These are phyloP conservation scores for Sequoiadendron giganteum DNA, from an alignment of 75 land plant species.

Conservation along the genomic window DNA sequence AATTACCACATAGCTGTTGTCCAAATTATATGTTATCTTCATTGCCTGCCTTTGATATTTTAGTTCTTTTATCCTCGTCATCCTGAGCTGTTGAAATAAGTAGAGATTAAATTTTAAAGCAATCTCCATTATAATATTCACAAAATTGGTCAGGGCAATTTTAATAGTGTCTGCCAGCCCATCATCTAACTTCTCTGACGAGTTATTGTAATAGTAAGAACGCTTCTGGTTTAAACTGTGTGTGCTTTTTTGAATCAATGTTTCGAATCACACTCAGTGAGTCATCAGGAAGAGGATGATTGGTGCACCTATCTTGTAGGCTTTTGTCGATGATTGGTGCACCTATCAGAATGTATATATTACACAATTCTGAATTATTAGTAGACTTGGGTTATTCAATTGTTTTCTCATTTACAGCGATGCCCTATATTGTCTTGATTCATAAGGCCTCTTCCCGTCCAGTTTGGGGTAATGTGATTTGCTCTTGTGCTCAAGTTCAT, in stretches of 20 bases:
- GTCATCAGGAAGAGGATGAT: no score
- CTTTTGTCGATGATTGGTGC: not conserved
- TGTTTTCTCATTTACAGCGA: not conserved
- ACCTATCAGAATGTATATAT: not conserved
- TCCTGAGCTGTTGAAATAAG: not conserved
- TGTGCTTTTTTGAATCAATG: no score
- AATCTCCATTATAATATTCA: not conserved
- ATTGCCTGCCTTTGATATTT: not conserved
- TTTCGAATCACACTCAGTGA: no score
- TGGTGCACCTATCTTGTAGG: not conserved
- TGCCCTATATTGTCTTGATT: not conserved
- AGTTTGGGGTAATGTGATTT: not conserved
- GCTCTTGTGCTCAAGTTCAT: not conserved
- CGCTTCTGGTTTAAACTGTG: no score
- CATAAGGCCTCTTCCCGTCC: not conserved
- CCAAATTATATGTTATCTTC: not conserved
- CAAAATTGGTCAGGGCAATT: not conserved
- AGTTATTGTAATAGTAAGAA: not conserved
- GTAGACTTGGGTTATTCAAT: not conserved
- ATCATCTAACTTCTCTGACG: not conserved
- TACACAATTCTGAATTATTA: not conserved
- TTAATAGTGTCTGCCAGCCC: not conserved
- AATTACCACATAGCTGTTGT: not conserved
- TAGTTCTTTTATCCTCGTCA: not conserved
- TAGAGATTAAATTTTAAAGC: not conserved